Percentiles rank a stretch among this genome's conserved stretches.
These are phyloP conservation scores for Trichoderma koningii DNA, from an alignment of 2,329 filamentous ascomycete genomes.

Conservation along the genomic window DNA sequence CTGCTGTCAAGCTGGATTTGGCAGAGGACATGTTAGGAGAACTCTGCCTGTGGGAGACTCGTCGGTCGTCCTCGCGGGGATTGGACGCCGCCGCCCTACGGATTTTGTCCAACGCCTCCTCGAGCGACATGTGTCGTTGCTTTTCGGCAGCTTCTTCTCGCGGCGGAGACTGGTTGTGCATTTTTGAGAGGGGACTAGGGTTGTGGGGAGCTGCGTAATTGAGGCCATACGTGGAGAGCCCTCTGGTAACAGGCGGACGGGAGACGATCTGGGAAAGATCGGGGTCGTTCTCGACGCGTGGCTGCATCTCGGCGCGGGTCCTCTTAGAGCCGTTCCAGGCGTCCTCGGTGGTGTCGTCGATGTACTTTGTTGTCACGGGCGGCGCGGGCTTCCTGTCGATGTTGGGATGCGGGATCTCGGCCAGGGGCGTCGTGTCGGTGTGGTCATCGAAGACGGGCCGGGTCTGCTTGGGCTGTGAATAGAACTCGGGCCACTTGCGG, in stretches of 20 bases:
- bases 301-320: conserved; percentile 54
- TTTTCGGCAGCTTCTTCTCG: conserved; percentile 27
- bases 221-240: conserved; percentile 33
- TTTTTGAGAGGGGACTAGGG: conserved; percentile 44
- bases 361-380: conserved; percentile 39
- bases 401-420: conserved; percentile 49
- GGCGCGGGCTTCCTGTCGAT: conserved; percentile 34
- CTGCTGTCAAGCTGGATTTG: conserved; percentile 47
- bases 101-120: conserved; percentile 41
- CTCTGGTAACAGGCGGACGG: conserved; percentile 41
- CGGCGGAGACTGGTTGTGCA: conserved; percentile 38
- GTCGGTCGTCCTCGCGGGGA: conserved; percentile 34
- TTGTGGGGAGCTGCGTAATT: conserved; percentile 37
- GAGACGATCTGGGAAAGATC: conserved; percentile 51
- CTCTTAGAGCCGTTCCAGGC: conserved; percentile 45
- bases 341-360: conserved; percentile 48
- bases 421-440: conserved; percentile 43
- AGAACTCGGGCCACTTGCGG: conserved; percentile 57
- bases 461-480: conserved; percentile 44
- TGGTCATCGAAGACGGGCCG: conserved; percentile 37
- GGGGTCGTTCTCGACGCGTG: conserved; percentile 55
- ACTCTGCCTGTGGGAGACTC: conserved; percentile 33
- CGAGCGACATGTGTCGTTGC: conserved; percentile 38
- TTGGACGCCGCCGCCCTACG: conserved; percentile 43
- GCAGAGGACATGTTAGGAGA: conserved; percentile 45